These are phyloP conservation scores for Lentithecium fluviatile DNA, from an alignment of 495 filamentous ascomycete species.

Conservation along the genomic window DNA sequence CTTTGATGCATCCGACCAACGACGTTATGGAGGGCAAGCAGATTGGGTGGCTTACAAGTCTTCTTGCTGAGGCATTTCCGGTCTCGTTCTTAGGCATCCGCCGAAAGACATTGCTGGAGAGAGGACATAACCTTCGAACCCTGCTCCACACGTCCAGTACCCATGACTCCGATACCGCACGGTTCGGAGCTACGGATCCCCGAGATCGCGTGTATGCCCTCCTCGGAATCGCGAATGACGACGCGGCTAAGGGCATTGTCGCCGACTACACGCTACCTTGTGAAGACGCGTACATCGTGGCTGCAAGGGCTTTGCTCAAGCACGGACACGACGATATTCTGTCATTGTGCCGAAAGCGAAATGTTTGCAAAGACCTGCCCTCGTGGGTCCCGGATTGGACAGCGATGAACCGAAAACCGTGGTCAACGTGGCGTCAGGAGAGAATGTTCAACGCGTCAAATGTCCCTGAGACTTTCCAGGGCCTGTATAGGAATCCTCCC, in stretches of 20 bases:
- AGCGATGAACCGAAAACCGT: constrained; percentile 1
- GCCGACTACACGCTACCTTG: constrained; percentile 33
- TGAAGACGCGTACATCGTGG: constrained; percentile 29
- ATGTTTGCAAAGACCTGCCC: background rate
- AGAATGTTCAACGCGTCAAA: background rate
- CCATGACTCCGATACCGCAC: background rate
- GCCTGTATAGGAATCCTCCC: background rate
- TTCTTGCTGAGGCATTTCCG: background rate
- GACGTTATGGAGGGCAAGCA: background rate
- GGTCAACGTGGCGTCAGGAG: background rate
- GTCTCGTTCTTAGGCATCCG: background rate
- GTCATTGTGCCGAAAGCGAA: constrained; percentile 10
- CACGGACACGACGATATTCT: constrained; percentile 18
- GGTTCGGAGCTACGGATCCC: constrained; percentile 26
- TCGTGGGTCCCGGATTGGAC: constrained; percentile 26
- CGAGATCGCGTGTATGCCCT: constrained; percentile 38
- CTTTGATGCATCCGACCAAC: background rate
- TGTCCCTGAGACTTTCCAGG: background rate
- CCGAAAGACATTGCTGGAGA: background rate
- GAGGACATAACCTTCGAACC: background rate
- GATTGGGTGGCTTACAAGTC: too few relatives aligned
- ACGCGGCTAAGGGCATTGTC: constrained; percentile 20
- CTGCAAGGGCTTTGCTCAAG: constrained; percentile 12
- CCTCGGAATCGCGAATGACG: constrained; percentile 37
- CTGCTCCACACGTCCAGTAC: constrained; percentile 5